These are phyloP conservation scores for Lecanicillium sp. DNA, from an alignment of 2,329 filamentous ascomycete species.

Conservation along the genomic window DNA sequence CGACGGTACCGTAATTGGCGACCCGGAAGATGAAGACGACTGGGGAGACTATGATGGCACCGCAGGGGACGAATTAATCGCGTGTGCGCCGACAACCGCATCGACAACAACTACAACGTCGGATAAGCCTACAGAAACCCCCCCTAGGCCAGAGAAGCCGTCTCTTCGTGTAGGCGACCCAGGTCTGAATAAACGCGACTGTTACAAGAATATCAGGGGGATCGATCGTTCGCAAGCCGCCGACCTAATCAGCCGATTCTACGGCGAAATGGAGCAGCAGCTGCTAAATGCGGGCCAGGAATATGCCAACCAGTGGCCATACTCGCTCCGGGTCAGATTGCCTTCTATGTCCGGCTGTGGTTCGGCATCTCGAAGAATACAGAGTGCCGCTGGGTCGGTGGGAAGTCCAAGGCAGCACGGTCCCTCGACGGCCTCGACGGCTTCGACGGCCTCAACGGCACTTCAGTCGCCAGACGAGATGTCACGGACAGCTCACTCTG, in stretches of 20 bases:
- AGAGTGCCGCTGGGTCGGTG: slow-evolving; percentile 5
- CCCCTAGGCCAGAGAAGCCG: background rate
- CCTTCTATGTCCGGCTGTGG: slow-evolving; percentile 1
- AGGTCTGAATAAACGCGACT: background rate
- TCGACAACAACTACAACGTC: slow-evolving; percentile 1
- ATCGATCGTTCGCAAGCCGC: background rate
- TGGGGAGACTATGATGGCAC: slow-evolving; percentile 1
- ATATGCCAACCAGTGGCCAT: background rate
- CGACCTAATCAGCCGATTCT: background rate
- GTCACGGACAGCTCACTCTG: background rate
- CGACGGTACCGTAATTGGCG: background rate
- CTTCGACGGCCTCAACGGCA: background rate
- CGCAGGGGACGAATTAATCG: background rate
- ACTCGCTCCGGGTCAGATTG: background rate
- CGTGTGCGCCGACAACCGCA: background rate
- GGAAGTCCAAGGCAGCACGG: background rate
- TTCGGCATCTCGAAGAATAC: slow-evolving; percentile 1
- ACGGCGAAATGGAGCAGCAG: slow-evolving; percentile 1
- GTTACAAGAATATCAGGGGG: background rate
- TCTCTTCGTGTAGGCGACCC: background rate
- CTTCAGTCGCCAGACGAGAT: slow-evolving; percentile 3
- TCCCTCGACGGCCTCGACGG: background rate
- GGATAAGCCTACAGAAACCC: background rate
- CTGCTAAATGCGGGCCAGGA: slow-evolving; percentile 1
- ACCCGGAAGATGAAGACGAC: background rate